phyloP scores from a whole-genome alignment of 306 rosid genomes.

The Hippophae gyantsensis region DNA sequence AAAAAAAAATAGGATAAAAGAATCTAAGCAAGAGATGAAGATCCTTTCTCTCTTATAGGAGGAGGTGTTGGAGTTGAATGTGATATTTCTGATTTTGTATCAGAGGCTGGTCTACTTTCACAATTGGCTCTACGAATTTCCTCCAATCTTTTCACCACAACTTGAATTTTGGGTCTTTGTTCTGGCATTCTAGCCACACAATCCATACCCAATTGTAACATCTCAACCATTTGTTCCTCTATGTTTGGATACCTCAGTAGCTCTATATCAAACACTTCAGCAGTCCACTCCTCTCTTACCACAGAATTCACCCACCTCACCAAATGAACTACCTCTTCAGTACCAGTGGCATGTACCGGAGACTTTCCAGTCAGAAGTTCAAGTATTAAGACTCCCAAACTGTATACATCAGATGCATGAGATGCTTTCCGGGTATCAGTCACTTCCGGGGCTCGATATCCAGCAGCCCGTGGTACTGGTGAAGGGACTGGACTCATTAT shows the following conservation, averaged over 20 bases:
- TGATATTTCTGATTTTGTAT: conserved; percentile 38
- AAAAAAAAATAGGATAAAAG: neutral
- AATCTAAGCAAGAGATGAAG: conserved; percentile 40
- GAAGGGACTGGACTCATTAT: conserved; percentile 46
- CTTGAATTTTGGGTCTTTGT: conserved; percentile 58
- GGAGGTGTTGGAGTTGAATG: conserved; percentile 33
- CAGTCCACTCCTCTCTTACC: conserved; percentile 98
- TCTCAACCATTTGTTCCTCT: conserved; percentile 94
- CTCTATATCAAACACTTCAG: conserved; percentile 85
- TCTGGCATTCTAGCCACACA: conserved; percentile 71
- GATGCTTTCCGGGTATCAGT: conserved; percentile 61
- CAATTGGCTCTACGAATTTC: conserved; percentile 44
- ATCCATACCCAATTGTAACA: conserved; percentile 81
- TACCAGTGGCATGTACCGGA: conserved; percentile 43
- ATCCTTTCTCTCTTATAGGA: conserved; percentile 25
- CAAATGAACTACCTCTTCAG: conserved; percentile 65
- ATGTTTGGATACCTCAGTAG: conserved; percentile 63
- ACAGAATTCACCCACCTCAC: conserved; percentile 97
- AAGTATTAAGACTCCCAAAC: conserved; percentile 71
- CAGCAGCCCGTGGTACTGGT: conserved; percentile 46
- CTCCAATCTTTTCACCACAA: conserved; percentile 49
- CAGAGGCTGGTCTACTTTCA: conserved; percentile 42
- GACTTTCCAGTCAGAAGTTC: conserved; percentile 90
- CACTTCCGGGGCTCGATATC: conserved; percentile 90
- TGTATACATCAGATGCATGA: conserved; percentile 65